These are phyloP conservation scores for Claviceps cyperi DNA, from an alignment of 2,329 filamentous ascomycete genomes.

Conservation along the genomic window DNA sequence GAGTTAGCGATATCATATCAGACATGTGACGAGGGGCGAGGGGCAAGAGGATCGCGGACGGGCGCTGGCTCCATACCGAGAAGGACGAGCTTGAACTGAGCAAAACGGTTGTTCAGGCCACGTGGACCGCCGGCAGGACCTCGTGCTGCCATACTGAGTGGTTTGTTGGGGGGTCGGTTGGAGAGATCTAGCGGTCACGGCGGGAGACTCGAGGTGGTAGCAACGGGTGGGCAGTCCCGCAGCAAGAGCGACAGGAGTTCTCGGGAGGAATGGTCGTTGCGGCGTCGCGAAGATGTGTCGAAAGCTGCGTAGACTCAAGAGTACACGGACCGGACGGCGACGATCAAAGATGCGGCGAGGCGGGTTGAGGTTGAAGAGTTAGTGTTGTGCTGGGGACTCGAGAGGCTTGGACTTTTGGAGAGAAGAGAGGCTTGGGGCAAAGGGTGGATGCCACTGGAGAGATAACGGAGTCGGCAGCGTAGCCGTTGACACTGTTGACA, in stretches of 20 bases:
- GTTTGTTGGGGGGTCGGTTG: background rate
- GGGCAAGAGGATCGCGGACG: background rate
- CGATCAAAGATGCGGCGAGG: slow-evolving; percentile 1
- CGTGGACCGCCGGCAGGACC: slow-evolving; percentile 47
- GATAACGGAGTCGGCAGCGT: background rate
- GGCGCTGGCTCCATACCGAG: slow-evolving; percentile 51
- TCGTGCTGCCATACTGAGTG: slow-evolving; percentile 65
- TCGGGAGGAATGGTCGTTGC: background rate
- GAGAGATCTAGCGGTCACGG: background rate
- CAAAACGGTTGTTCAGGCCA: slow-evolving; percentile 70
- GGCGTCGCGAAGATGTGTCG: background rate
- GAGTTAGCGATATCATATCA: slow-evolving; percentile 5
- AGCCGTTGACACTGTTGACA: background rate
- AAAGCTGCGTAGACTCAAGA: background rate
- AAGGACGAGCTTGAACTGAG: slow-evolving; percentile 97
- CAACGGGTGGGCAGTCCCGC: background rate
- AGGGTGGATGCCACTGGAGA: background rate
- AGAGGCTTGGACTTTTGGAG: background rate
- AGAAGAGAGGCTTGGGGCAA: background rate
- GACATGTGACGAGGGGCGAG: background rate
- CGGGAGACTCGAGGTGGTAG: background rate
- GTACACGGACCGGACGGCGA: background rate
- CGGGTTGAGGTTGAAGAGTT: background rate
- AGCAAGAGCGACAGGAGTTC: background rate
- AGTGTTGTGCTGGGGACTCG: background rate